Conservation (phyloP, 345 rosid species). For the Pistacia integerrima region DNA sequence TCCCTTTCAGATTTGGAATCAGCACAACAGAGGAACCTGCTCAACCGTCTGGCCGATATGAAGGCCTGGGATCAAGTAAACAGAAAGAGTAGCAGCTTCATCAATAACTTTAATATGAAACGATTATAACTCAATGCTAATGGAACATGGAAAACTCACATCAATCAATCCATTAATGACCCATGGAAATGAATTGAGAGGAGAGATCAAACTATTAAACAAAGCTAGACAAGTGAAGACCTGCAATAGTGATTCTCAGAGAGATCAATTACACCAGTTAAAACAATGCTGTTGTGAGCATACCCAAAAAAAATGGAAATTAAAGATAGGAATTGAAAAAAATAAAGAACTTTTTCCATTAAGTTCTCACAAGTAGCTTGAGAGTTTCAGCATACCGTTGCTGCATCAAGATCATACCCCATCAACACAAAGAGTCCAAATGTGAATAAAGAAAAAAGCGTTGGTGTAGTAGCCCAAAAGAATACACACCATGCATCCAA, state of each 20-base stretch:
- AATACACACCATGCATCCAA: conserved; percentile 99
- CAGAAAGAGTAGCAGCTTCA: conserved; percentile 13
- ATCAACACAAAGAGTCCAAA: conserved; percentile 81
- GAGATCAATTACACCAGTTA: conserved; percentile 11
- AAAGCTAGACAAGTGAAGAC: conserved; percentile 94
- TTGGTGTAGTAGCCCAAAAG: conserved; percentile 98
- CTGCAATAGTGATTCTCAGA: conserved; percentile 41
- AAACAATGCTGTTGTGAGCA: background rate
- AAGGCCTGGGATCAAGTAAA: conserved; percentile 54
- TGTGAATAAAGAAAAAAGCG: conserved; percentile 83
- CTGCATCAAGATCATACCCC: conserved; percentile 98
- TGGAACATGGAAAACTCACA: conserved; percentile 51
- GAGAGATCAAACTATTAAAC: conserved; percentile 86
- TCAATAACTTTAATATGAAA: conserved; percentile 14
- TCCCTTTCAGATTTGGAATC: conserved; percentile 43
- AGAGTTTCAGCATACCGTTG: conserved; percentile 52
- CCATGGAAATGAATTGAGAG: conserved; percentile 95
- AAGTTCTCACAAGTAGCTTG: background rate
- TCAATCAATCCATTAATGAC: conserved; percentile 94
- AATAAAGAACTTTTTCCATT: conserved; percentile 11
- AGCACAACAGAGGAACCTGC: conserved; percentile 72
- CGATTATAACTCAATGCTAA: conserved; percentile 9
- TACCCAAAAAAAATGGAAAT: background rate
- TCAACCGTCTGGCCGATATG: conserved; percentile 79
- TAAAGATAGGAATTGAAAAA: conserved; percentile 9